Conservation (phyloP, 1,139 yeast genomes). For the Zygosaccharomyces sapae region DNA sequence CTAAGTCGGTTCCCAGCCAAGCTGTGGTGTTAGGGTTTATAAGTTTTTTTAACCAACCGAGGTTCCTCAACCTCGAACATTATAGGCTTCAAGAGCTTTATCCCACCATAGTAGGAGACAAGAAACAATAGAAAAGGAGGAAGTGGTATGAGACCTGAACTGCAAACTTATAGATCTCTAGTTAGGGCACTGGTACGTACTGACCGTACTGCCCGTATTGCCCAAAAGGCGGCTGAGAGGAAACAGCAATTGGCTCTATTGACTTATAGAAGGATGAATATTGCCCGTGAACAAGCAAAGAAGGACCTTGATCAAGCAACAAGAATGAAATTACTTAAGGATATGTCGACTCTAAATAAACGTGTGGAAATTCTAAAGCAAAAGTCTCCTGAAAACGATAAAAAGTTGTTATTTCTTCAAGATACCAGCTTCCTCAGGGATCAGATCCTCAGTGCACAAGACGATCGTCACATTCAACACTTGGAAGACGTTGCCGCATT, state of each 20-base stretch:
- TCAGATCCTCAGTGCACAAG: conserved; percentile 10
- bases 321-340: conserved; percentile 36
- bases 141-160: conserved; percentile 3
- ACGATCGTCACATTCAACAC: conserved; percentile 25
- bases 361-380: conserved; percentile 27
- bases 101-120: no score
- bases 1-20: no score
- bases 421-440: conserved; percentile 17
- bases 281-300: conserved; percentile 39
- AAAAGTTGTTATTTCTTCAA: conserved; percentile 18
- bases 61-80: no score
- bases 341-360: conserved; percentile 36
- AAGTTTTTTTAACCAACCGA: no score
- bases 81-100: no score
- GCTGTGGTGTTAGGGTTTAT: no score
- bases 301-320: conserved; percentile 21
- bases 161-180: conserved; percentile 32
- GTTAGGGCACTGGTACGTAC: conserved; percentile 46
- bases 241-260: conserved; percentile 51
- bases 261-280: conserved; percentile 52
- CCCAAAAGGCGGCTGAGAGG: conserved; percentile 44
- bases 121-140: not conserved
- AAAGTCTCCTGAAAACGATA: conserved; percentile 17
- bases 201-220: conserved; percentile 42
- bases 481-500: conserved; percentile 44